Conservation (phyloP, 176 grass and related monocot species). For the Stipa capillata region DNA sequence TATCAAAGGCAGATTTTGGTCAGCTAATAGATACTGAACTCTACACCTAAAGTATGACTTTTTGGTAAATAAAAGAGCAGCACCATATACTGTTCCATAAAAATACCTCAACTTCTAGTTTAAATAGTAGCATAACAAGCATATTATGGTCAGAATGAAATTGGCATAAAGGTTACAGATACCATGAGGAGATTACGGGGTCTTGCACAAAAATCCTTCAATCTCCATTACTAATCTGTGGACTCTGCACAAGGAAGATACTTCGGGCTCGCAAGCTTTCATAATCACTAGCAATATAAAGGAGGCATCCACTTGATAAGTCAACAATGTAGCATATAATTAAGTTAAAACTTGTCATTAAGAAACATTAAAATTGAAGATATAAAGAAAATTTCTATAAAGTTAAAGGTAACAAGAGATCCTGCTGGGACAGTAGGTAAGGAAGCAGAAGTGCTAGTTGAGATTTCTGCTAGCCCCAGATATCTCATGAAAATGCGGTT, state of each 20-base stretch:
- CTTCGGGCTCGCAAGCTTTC: slow-evolving; percentile 28
- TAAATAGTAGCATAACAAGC: background rate
- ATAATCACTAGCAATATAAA: slow-evolving; percentile 26
- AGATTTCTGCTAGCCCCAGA: background rate
- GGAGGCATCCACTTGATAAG: slow-evolving; percentile 32
- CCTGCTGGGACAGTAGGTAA: background rate
- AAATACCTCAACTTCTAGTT: background rate
- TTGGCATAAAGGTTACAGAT: slow-evolving; percentile 11
- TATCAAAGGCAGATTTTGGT: slow-evolving; percentile 23
- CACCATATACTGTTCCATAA: background rate
- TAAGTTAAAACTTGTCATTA: slow-evolving; percentile 30
- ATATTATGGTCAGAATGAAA: background rate
- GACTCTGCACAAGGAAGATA: slow-evolving; percentile 35
- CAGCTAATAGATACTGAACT: slow-evolving; percentile 15
- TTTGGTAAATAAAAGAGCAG: background rate
- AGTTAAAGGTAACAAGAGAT: slow-evolving; percentile 23
- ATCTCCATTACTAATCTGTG: slow-evolving; percentile 11
- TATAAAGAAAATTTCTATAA: slow-evolving; percentile 22
- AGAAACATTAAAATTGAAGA: slow-evolving; percentile 17
- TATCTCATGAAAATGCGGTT: background rate
- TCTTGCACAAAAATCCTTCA: slow-evolving; percentile 31
- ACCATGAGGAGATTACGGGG: slow-evolving; percentile 28
- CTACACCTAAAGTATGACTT: background rate
- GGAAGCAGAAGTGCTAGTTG: background rate
- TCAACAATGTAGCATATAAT: slow-evolving; percentile 24